Base-by-base conservation (phyloP, 2,329 filamentous ascomycete species). In the Alternaria ethzedia region DNA sequence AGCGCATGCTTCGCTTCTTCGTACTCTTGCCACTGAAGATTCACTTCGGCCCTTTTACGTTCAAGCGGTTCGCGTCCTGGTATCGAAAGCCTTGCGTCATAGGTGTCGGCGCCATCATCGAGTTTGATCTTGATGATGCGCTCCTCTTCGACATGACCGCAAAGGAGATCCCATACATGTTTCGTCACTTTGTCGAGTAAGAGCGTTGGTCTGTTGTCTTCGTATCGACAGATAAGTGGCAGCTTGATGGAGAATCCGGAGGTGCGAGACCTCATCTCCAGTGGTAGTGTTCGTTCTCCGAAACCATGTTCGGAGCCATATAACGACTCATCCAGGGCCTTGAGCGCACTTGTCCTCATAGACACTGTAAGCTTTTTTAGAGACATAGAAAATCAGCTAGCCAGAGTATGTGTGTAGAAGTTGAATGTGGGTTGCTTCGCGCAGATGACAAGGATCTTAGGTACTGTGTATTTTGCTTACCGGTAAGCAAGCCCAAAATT, bases 251-350 rank as follows among this genome's bases (percentile, higher is more conserved):
- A 32, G 26, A 55, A 49, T 32, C 52, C 25, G 50, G 51, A 20
- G n/a, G 54, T 41, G 36, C 46, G 46, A 21, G 62, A 61, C 6
- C 20, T 45, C 52, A 64, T 54, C 12, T 57, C 30, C 4, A 64
- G 43, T 5, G 21, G 13, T 20, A 62, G 20, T 15, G 21, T 21
- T 15, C 49, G 54, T 44, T 65, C 54, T 13, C 59, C 59, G 30
- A 61, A 56, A 43, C 62, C 44, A 23, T 65, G 20, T 23, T 58
- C 30, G n/a, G 45, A 25, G 43, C 62, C 58, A 26, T 61, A 65
- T 4, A 56, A 47, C 20, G 54, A 32, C 26, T 20, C 32, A 13
- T 26, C 21, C 17, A 62, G 50, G 23, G 21, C 21, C n/a, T 36
- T 15, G 5, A 52, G 20, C 20, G 49, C 30, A 23, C 30, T 36